phyloP scores from a whole-genome alignment of 108 stramenopile species.

The Seminavis robusta region DNA sequence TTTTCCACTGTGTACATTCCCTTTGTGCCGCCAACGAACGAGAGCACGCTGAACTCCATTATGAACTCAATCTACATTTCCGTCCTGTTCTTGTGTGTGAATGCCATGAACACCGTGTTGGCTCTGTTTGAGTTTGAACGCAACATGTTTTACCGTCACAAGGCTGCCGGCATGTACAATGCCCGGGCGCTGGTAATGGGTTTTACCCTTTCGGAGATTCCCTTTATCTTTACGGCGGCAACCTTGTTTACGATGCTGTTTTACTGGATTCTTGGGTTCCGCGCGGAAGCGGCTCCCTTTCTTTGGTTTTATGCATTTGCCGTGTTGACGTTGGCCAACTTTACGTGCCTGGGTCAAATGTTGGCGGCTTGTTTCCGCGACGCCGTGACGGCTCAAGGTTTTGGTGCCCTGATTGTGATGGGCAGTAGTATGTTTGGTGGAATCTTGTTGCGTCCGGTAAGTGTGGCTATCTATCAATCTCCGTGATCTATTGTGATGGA shows the following conservation, averaged over 20 bases:
- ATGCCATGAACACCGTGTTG: conserved; percentile 56
- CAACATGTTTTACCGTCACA: conserved; percentile 78
- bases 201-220: conserved; percentile 57
- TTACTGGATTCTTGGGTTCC: conserved; percentile 58
- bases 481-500: too few species aligned
- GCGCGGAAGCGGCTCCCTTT: conserved; percentile 32
- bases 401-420: conserved; percentile 42
- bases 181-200: conserved; percentile 30
- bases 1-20: conserved; percentile 53
- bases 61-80: conserved; percentile 62
- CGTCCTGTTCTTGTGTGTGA: conserved; percentile 49
- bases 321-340: conserved; percentile 10
- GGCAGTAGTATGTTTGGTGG: conserved; percentile 51
- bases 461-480: conserved; percentile 59
- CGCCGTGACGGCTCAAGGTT: conserved; percentile 47
- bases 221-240: conserved; percentile 49
- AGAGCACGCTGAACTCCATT: conserved; percentile 54
- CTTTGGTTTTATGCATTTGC: conserved; percentile 24
- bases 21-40: conserved; percentile 37
- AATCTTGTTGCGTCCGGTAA: conserved; percentile 55
- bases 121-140: conserved; percentile 66
- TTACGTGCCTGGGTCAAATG: conserved; percentile 38
- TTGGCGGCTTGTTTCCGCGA: conserved; percentile 53
- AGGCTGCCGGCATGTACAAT: conserved; percentile 67
- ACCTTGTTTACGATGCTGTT: conserved; percentile 46